Evolutionary conservation across 352 stramenopile species (phyloP).

Genomic region (Pythium monospermum): DNA sequence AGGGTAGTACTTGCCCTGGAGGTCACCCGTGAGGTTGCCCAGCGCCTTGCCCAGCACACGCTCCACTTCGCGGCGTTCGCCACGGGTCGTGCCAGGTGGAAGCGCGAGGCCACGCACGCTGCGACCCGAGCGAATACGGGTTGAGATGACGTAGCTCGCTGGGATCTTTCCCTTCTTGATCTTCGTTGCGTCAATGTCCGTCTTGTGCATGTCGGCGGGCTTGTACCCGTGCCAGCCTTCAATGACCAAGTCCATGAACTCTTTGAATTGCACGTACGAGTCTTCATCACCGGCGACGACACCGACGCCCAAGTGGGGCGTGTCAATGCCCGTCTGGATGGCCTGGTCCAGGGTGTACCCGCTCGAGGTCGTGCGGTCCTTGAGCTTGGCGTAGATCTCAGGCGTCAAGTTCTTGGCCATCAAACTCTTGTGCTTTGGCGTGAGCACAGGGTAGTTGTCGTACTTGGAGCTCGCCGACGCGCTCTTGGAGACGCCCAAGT

Average conservation of each 20-base stretch:
- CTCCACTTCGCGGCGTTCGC: conserved; percentile 84
- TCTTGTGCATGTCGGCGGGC: conserved; percentile 55
- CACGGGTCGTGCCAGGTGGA: conserved; percentile 72
- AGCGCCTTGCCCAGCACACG: conserved; percentile 74
- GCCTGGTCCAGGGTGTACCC: conserved; percentile 74
- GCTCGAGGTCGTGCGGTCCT: conserved; percentile 58
- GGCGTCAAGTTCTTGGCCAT: conserved; percentile 65
- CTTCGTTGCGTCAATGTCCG: conserved; percentile 62
- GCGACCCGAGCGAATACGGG: conserved; percentile 76
- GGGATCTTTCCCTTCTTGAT: conserved; percentile 58
- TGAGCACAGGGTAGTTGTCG: conserved; percentile 82
- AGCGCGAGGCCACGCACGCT: conserved; percentile 81
- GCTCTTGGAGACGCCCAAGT: conserved; percentile 44
- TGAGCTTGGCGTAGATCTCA: conserved; percentile 65
- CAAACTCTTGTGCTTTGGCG: conserved; percentile 63
- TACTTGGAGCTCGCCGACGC: conserved; percentile 28
- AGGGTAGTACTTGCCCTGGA: conserved; percentile 76
- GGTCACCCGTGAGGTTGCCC: conserved; percentile 58
- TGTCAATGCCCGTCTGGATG: conserved; percentile 74
- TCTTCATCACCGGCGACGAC: conserved; percentile 64
- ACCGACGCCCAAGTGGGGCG: conserved; percentile 63
- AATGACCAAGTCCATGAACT: conserved; percentile 66
- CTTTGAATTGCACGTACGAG: conserved; percentile 69
- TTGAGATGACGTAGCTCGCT: conserved; percentile 70
- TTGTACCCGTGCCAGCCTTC: conserved; percentile 70